Base-by-base conservation (phyloP, 345 rosid species). In the Raphanus raphanistrum region DNA sequence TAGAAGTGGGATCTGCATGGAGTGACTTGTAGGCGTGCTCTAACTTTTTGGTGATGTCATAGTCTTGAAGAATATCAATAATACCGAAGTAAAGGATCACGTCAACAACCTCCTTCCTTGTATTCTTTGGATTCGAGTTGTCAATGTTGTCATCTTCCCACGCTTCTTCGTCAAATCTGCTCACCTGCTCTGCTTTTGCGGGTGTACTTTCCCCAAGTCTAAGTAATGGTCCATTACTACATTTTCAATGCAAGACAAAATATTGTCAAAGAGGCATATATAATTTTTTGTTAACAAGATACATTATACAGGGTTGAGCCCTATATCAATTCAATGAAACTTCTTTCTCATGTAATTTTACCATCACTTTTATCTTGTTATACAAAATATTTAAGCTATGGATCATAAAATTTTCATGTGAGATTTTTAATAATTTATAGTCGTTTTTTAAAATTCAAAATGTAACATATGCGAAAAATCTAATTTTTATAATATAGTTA, bases 21-120 rank as follows among this genome's bases (percentile, higher is more conserved):
- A 86, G 82, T 67, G 92, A 88, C 70, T 88, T 88, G 86, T 88
- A 88, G 7, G 87, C 92, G 55, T 86, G 92, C 82, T 88, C 92
- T 63, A 88, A 77, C 77, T 85, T 88, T 83, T 88, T 88, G 52
- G 85, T 84, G n/a, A 88, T 88, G 70, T 88, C 91, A 35, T 88
- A 88, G 77, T 88, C 89, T 77, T 88, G 91, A 45, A 88, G 80
- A 78, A 88, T 88, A 65, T 88, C 92, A 63, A 88, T 88, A 43
- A 88, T 80, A 48, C 92, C 92, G 45, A 88, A 85, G 66, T 88
- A 88, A 2, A 88, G 87, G 72, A 88, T 84, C 48, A 86, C 88
- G 0, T 88, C 90, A 70, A 75, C 73, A 15, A 66, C 76, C 71
- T 86, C 90, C 15, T 84, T 84, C 29, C 75, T 59, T 12, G 72